Conservation (phyloP, 352 stramenopile species). For the Thraustochytrium sp. region DNA sequence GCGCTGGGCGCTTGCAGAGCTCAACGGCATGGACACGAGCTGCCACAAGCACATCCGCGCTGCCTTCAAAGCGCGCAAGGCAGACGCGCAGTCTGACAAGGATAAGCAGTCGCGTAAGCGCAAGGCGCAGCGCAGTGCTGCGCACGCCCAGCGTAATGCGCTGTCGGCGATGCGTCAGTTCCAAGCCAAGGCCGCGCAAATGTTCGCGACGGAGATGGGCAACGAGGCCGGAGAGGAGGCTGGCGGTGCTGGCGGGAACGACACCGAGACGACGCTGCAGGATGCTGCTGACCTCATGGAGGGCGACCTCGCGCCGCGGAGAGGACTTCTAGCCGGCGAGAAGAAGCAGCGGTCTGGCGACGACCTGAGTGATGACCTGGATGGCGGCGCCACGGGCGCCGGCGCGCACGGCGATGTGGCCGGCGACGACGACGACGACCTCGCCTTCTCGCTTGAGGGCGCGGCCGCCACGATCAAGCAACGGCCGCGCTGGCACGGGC, state of each 20-base stretch:
- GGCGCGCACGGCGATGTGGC: no score
- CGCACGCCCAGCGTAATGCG: background rate
- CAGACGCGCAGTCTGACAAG: conserved; percentile 1
- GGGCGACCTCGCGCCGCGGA: no score
- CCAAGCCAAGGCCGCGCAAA: background rate
- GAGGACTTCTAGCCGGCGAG: background rate
- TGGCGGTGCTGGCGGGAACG: background rate
- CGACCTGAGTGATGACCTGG: background rate
- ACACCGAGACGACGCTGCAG: background rate
- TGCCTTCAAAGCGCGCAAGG: conserved; percentile 5
- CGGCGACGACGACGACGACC: no score
- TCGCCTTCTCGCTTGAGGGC: no score
- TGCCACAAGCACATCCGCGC: background rate
- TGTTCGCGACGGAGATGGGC: conserved; percentile 14
- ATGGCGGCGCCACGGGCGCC: background rate
- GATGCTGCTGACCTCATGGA: background rate
- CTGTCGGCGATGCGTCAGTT: conserved; percentile 1
- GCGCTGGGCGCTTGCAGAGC: background rate
- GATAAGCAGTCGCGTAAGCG: conserved; percentile 36
- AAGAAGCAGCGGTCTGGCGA: conserved; percentile 7
- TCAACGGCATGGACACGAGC: background rate
- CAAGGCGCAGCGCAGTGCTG: background rate
- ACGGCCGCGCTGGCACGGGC: conserved; percentile 38
- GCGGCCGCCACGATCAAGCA: no score
- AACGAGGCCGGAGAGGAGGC: background rate